Percentiles rank a stretch among this genome's conserved stretches.
Conservation (phyloP, 805 yeast species). For the Ogataea philodendri region DNA sequence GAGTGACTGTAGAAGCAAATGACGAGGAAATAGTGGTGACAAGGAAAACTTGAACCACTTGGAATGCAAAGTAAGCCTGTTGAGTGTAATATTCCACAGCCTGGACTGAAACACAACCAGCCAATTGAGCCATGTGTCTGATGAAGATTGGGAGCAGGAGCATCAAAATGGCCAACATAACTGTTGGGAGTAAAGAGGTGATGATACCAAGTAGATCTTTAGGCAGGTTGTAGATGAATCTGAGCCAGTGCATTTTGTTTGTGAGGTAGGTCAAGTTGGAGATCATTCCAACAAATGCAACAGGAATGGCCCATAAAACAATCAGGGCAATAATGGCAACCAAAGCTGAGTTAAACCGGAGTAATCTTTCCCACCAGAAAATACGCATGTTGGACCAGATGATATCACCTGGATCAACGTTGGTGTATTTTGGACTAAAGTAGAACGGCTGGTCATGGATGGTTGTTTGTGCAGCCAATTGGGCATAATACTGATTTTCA, state of each 20-base stretch:
- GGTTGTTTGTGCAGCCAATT: constrained; percentile 62
- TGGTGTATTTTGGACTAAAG: constrained; percentile 58
- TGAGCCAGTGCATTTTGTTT: constrained; percentile 51
- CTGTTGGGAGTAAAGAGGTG: constrained; percentile 68
- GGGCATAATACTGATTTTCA: constrained; percentile 72
- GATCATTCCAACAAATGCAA: constrained; percentile 72
- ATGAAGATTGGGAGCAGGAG: constrained; percentile 63
- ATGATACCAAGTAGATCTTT: constrained; percentile 53
- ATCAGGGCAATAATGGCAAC: constrained; percentile 56
- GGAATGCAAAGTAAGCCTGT: constrained; percentile 65
- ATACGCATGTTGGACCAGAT: constrained; percentile 72
- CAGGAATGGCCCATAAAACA: constrained; percentile 73
- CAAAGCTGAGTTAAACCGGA: constrained; percentile 50
- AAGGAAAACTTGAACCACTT: constrained; percentile 67
- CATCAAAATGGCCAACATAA: constrained; percentile 65
- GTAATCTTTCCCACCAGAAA: constrained; percentile 75
- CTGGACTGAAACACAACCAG: constrained; percentile 59
- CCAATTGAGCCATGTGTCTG: constrained; percentile 56
- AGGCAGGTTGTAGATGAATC: constrained; percentile 58
- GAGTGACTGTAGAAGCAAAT: constrained; percentile 64
- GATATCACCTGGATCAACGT: constrained; percentile 61
- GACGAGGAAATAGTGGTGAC: constrained; percentile 71
- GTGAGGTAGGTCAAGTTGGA: constrained; percentile 66
- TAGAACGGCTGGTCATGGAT: constrained; percentile 66
- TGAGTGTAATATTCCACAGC: constrained; percentile 63